A percentile compares a stretch with the other conserved stretches of the same genome.
Evolutionary conservation across 192 early-diverging fungal genomes (phyloP).

Genomic region (Jimgerdemannia flammicorona): DNA sequence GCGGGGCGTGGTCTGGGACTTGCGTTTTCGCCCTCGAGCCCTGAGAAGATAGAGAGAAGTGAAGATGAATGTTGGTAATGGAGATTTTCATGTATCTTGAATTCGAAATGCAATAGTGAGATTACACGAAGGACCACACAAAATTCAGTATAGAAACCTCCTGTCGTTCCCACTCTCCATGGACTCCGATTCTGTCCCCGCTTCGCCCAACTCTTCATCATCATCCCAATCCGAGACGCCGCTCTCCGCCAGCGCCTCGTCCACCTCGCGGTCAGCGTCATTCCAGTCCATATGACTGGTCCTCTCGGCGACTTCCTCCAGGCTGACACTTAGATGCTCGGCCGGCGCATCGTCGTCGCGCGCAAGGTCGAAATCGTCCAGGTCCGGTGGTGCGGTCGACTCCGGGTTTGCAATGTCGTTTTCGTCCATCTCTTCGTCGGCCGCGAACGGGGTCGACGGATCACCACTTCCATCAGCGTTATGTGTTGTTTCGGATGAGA

Average conservation of each 20-base stretch:
- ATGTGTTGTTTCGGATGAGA: slow-evolving; percentile 13
- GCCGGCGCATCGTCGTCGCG: slow-evolving; percentile 17
- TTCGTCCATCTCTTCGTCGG: slow-evolving; percentile 21
- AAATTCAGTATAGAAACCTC: background rate
- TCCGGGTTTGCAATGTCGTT: slow-evolving; percentile 39
- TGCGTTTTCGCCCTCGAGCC: slow-evolving; percentile 15
- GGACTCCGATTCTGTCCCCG: slow-evolving; percentile 10
- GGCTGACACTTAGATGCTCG: slow-evolving; percentile 26
- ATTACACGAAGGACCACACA: too few species aligned
- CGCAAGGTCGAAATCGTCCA: background rate
- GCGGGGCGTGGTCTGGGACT: background rate
- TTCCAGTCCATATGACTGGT: slow-evolving; percentile 41
- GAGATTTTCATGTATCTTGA: too few species aligned
- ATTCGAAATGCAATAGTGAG: too few species aligned
- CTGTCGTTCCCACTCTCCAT: slow-evolving; percentile 25
- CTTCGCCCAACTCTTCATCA: slow-evolving; percentile 11
- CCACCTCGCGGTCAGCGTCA: slow-evolving; percentile 32
- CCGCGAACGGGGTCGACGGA: background rate
- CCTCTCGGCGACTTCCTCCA: slow-evolving; percentile 28
- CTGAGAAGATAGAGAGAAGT: slow-evolving; percentile 6
- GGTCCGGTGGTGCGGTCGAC: slow-evolving; percentile 7
- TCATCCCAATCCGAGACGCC: slow-evolving; percentile 33
- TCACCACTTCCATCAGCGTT: slow-evolving; percentile 14
- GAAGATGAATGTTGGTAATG: background rate
- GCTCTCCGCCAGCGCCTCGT: slow-evolving; percentile 25